phyloP scores from a whole-genome alignment of 1,139 yeast species.

The Yamadazyma epiphylla region DNA sequence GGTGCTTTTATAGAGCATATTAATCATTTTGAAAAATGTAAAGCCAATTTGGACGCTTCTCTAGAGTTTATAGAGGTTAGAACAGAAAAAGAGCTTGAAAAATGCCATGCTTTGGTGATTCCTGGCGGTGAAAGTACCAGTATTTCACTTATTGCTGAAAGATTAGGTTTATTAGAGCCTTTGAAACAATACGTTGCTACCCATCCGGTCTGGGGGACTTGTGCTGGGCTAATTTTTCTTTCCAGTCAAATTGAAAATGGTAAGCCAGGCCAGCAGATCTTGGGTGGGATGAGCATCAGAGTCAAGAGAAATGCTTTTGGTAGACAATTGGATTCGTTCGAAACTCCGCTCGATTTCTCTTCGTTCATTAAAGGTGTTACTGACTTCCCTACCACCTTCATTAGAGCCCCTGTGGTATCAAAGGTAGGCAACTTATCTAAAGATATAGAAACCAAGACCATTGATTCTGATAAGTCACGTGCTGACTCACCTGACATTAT shows the following conservation, averaged over 20 bases:
- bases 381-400: slow-evolving; percentile 61
- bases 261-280: slow-evolving; percentile 51
- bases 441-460: no score
- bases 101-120: slow-evolving; percentile 60
- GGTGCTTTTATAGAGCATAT: slow-evolving; percentile 79
- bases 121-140: slow-evolving; percentile 86
- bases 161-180: slow-evolving; percentile 57
- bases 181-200: slow-evolving; percentile 47
- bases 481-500: slow-evolving; percentile 18
- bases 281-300: slow-evolving; percentile 64
- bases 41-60: slow-evolving; percentile 12
- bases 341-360: slow-evolving; percentile 44
- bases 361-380: slow-evolving; percentile 38
- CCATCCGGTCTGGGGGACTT: slow-evolving; percentile 79
- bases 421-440: no score
- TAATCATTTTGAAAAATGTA: slow-evolving; percentile 43
- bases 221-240: slow-evolving; percentile 77
- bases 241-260: slow-evolving; percentile 57
- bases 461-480: slow-evolving; percentile 10
- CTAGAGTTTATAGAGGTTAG: slow-evolving; percentile 46
- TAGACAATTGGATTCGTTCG: slow-evolving; percentile 69
- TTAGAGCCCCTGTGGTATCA: slow-evolving; percentile 74
- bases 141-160: slow-evolving; percentile 68
- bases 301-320: slow-evolving; percentile 79
- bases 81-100: slow-evolving; percentile 44